Evolutionary conservation across 2,329 filamentous ascomycete genomes (phyloP), one percentile per base, ranked within the genome.

Genomic region (Cladophialophora immunda): DNA sequence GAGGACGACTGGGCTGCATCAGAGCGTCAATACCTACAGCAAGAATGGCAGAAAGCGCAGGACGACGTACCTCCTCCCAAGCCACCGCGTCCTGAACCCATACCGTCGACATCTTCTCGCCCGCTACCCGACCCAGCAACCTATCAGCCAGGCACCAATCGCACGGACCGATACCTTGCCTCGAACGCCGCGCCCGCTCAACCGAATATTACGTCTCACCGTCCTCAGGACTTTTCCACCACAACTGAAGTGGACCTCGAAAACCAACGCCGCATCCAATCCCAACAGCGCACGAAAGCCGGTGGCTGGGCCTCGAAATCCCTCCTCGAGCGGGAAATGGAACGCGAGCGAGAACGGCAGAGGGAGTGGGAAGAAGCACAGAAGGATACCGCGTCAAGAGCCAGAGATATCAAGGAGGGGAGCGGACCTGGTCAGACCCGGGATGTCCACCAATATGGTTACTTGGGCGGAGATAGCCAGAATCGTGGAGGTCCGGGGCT

Each of bases 271-370:
- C 85, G 87, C 17, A 70, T 81, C 2, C 54, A 68, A 30, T 82
- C 85, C 0, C 86, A 88, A 68, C 77, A 83, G 58, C 85, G 85
- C 73, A 89, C 87, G 32, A 85, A 85, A 68, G 85, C 85, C 13
- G 84, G 83, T 22, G 86, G 85, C 1, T 88, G 86, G 86, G 86
- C 86, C 0, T 84, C 82, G n/a, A 89, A 87, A 73, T 87, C 86
- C 2, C 80, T 90, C 1, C 81, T 90, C 3, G 87, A 89, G 73
- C 84, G 87, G 7, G 88, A 90, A 71, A 90, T 89, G 88, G 87
- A 90, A 74, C 85, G 86, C 22, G 88, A 90, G 73, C 83, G 87
- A 17, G 86, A 89, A 73, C 82, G 87, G 55, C 88, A 90, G 73
- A 81, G 83, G 41, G 88, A 90, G 68, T 90, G 88, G 88, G 87